Conservation (phyloP, 2,329 filamentous ascomycete genomes). For the Spiromastix sp. region DNA sequence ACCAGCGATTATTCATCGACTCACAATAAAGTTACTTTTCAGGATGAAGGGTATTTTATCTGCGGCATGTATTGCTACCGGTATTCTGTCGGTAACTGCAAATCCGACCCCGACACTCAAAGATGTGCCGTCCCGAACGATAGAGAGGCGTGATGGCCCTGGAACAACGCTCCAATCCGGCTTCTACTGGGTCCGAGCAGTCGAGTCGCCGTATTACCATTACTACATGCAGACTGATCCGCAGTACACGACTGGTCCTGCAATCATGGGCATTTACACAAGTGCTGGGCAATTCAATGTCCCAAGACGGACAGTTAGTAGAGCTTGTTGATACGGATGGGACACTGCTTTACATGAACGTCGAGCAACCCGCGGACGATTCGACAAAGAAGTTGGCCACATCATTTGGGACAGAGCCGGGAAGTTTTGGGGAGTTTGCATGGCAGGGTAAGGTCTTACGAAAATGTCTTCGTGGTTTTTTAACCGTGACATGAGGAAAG, state of each 20-base stretch:
- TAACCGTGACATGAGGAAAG: too few relatives aligned
- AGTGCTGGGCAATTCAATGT: constrained; percentile 49
- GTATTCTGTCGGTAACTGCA: too few relatives aligned
- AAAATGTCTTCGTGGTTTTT: not conserved
- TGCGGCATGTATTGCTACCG: too few relatives aligned
- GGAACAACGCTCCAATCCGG: constrained; percentile 18
- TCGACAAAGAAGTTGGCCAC: constrained; percentile 41
- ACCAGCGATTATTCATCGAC: not conserved
- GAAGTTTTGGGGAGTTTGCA: constrained; percentile 45
- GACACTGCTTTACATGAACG: constrained; percentile 36
- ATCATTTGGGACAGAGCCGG: constrained; percentile 41
- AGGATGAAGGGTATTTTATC: not conserved
- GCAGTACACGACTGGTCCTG: constrained; percentile 34
- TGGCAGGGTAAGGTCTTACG: constrained; percentile 17
- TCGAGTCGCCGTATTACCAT: constrained; percentile 48
- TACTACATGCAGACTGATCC: constrained; percentile 43
- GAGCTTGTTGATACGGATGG: constrained; percentile 33
- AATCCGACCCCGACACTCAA: not conserved
- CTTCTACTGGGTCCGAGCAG: constrained; percentile 36
- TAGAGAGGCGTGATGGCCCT: constrained; percentile 18
- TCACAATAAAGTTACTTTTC: not conserved
- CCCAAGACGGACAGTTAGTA: constrained; percentile 46
- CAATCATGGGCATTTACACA: constrained; percentile 41
- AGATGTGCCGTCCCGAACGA: not conserved
- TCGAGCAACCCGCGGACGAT: constrained; percentile 36